A percentile compares a stretch with the other conserved stretches of the same genome.
phyloP scores from a whole-genome alignment of 805 yeast genomes.

The Vanderwaltozyma tropicalis region DNA sequence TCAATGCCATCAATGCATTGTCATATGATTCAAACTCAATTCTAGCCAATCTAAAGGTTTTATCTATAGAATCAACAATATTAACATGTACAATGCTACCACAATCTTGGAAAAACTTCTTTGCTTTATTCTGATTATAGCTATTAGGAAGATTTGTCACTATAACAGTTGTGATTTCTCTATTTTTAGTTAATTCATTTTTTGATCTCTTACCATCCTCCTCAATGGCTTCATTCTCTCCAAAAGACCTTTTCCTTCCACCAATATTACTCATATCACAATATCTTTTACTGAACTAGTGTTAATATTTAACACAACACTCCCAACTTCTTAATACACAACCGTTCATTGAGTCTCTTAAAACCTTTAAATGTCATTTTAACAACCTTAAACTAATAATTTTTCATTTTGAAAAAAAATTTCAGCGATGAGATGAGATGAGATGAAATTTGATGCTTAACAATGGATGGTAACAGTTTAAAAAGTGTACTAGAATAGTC shows the following conservation, averaged over 20 bases:
- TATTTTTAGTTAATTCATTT: conserved; percentile 6
- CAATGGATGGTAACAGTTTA: too few relatives aligned
- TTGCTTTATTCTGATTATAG: conserved; percentile 32
- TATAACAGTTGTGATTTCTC: conserved; percentile 53
- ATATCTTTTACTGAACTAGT: not conserved
- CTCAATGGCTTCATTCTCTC: conserved; percentile 1
- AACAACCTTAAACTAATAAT: not conserved
- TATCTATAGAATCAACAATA: conserved; percentile 13
- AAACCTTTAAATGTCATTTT: not conserved
- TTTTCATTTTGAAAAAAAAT: conserved; percentile 5
- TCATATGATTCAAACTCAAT: conserved; percentile 44
- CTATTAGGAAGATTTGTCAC: conserved; percentile 38
- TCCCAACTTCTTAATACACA: not conserved
- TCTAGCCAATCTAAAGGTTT: conserved; percentile 33
- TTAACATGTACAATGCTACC: conserved; percentile 40
- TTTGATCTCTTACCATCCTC: conserved; percentile 2
- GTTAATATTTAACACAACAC: too few relatives aligned
- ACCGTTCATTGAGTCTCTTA: not conserved
- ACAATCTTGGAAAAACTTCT: conserved; percentile 45
- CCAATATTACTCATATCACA: not conserved
- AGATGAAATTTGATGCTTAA: not conserved
- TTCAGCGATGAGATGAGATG: conserved; percentile 10
- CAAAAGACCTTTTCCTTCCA: not conserved
- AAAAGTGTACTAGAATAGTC: too few relatives aligned
- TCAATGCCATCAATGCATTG: conserved; percentile 47